Evolutionary conservation across 2,329 filamentous ascomycete genomes (phyloP).

Genomic region (Alternaria gaisen): DNA sequence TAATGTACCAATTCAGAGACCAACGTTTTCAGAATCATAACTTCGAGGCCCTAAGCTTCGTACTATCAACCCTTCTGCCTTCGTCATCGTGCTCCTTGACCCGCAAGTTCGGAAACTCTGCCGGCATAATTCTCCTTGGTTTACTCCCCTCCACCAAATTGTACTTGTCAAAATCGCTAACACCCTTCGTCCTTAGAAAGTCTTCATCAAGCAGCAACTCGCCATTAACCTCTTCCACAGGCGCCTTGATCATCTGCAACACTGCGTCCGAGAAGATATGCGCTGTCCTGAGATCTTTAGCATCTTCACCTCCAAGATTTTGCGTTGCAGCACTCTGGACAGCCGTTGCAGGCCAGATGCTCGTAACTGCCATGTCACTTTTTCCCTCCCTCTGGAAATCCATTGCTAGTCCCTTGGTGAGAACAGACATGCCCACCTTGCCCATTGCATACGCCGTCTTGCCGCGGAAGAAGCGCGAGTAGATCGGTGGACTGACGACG

Average conservation of each 20-base stretch:
- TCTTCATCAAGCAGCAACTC: constrained; percentile 80
- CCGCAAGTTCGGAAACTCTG: constrained; percentile 70
- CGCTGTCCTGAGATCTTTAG: constrained; percentile 68
- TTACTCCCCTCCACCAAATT: constrained; percentile 68
- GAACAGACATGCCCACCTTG: constrained; percentile 82
- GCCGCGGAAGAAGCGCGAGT: constrained; percentile 82
- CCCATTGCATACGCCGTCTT: constrained; percentile 84
- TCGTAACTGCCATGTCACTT: constrained; percentile 76
- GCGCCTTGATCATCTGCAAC: constrained; percentile 72
- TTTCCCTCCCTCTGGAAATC: constrained; percentile 75
- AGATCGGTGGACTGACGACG: constrained; percentile 85
- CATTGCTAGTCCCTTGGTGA: constrained; percentile 84
- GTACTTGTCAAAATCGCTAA: constrained; percentile 78
- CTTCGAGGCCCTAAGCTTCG: constrained; percentile 34
- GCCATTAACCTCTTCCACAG: constrained; percentile 72
- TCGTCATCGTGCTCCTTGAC: constrained; percentile 85
- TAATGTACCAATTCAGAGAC: too few relatives aligned
- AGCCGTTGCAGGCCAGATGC: constrained; percentile 82
- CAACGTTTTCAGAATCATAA: constrained; percentile 5
- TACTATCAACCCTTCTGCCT: constrained; percentile 75
- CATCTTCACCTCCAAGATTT: constrained; percentile 56
- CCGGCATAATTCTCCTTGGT: constrained; percentile 82
- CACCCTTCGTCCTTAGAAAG: constrained; percentile 72
- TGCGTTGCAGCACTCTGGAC: constrained; percentile 80
- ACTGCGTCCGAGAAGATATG: constrained; percentile 84